phyloP scores from a whole-genome alignment of 2,329 filamentous ascomycete genomes.

The Botryotinia calthae region DNA sequence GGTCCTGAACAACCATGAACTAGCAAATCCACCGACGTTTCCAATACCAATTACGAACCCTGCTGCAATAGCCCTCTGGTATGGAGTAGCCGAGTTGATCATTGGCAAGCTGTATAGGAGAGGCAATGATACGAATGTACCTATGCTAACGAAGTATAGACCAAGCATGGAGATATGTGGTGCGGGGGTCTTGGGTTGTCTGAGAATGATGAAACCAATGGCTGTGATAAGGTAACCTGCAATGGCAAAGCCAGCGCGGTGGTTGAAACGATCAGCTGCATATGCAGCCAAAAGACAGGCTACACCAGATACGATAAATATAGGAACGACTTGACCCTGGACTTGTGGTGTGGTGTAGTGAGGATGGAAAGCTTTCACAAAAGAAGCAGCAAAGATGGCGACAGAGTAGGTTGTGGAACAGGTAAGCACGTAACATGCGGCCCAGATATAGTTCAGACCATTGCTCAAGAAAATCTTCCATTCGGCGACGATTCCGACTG shows the following conservation, averaged over 20 bases:
- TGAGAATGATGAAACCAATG: slow-evolving; percentile 40
- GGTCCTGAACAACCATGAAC: slow-evolving; percentile 61
- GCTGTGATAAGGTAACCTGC: slow-evolving; percentile 35
- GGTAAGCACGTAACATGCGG: slow-evolving; percentile 40
- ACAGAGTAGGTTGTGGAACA: slow-evolving; percentile 55
- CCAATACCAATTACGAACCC: slow-evolving; percentile 63
- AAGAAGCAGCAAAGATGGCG: slow-evolving; percentile 52
- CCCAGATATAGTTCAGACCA: slow-evolving; percentile 54
- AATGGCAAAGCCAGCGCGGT: slow-evolving; percentile 42
- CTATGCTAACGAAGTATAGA: slow-evolving; percentile 64
- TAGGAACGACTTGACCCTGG: slow-evolving; percentile 43
- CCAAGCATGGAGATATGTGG: slow-evolving; percentile 45
- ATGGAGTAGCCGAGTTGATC: slow-evolving; percentile 61
- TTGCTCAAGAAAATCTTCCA: slow-evolving; percentile 55
- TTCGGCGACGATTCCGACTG: slow-evolving; percentile 65
- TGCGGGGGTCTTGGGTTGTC: slow-evolving; percentile 31
- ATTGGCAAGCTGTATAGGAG: slow-evolving; percentile 66
- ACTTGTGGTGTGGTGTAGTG: slow-evolving; percentile 65
- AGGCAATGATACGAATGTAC: slow-evolving; percentile 60
- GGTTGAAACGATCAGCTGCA: slow-evolving; percentile 39
- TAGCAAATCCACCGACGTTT: slow-evolving; percentile 63
- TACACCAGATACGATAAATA: slow-evolving; percentile 40
- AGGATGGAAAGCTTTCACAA: slow-evolving; percentile 66
- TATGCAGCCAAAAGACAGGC: slow-evolving; percentile 39
- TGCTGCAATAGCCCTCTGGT: slow-evolving; percentile 51